Percentiles rank a stretch among this genome's conserved stretches.
These are phyloP conservation scores for Dothideomycetidae sp. DNA, from an alignment of 2,329 filamentous ascomycete species.

Conservation along the genomic window DNA sequence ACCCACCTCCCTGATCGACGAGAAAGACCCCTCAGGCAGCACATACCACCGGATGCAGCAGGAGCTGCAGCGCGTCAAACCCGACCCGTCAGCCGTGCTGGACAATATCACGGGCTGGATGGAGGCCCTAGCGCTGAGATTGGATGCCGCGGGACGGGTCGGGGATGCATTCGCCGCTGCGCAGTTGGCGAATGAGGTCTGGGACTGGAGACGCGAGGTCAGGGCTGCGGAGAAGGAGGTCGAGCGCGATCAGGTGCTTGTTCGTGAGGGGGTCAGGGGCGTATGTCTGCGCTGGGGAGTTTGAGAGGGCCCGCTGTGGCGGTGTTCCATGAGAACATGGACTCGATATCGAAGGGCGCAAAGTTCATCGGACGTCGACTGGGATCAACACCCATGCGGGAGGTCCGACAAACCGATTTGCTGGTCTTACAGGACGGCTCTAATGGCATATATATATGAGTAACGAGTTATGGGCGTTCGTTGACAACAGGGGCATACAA, in stretches of 20 bases:
- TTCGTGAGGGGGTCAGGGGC: not conserved
- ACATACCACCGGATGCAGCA: not conserved
- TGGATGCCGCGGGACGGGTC: constrained; percentile 1
- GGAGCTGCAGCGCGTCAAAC: not conserved
- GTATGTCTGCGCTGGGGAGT: constrained; percentile 7
- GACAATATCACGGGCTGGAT: constrained; percentile 4
- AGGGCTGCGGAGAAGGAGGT: constrained; percentile 1
- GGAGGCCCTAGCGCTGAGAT: not conserved
- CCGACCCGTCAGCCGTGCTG: constrained; percentile 1
- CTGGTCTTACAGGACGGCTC: too few relatives aligned
- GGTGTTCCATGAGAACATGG: too few relatives aligned
- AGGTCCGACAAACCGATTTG: too few relatives aligned
- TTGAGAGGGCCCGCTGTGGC: not conserved
- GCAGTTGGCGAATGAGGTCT: not conserved
- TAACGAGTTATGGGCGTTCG: too few relatives aligned
- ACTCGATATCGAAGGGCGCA: too few relatives aligned
- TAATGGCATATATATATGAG: too few relatives aligned
- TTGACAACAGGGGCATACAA: too few relatives aligned
- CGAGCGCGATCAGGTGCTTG: constrained; percentile 2
- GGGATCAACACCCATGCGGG: too few relatives aligned
- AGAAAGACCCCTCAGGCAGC: not conserved
- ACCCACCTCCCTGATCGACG: not conserved
- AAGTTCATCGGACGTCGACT: too few relatives aligned
- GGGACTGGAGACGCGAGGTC: not conserved
- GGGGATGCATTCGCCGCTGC: constrained; percentile 1